Percentiles rank a stretch among this genome's conserved stretches.
Evolutionary conservation across 148 eudicot genomes (phyloP).

Genomic region (Spergularia marina): DNA sequence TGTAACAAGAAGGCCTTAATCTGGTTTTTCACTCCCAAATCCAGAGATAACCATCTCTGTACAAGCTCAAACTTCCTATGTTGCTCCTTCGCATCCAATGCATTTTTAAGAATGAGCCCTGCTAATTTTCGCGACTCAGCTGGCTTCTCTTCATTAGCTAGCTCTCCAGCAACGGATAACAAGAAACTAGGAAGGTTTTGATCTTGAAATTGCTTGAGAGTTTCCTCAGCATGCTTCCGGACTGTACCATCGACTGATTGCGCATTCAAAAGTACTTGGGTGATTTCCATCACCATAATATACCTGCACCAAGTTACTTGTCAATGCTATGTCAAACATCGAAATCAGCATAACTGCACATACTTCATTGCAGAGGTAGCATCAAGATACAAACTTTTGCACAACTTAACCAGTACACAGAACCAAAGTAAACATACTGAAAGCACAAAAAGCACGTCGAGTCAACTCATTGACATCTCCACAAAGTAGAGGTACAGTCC

Average conservation of each 20-base stretch:
- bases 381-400: not conserved
- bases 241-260: slow-evolving; percentile 78
- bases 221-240: slow-evolving; percentile 88
- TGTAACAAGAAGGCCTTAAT: slow-evolving; percentile 78
- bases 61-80: slow-evolving; percentile 87
- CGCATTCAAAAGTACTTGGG: slow-evolving; percentile 85
- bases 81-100: slow-evolving; percentile 94
- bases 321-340: not conserved
- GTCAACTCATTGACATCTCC: not conserved
- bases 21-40: slow-evolving; percentile 67
- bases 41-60: slow-evolving; percentile 83
- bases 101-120: slow-evolving; percentile 87
- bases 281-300: slow-evolving; percentile 76
- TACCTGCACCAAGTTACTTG: slow-evolving; percentile 25
- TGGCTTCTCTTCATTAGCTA: slow-evolving; percentile 81
- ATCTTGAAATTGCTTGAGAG: slow-evolving; percentile 78
- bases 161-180: slow-evolving; percentile 85
- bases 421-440: not conserved
- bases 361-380: not conserved
- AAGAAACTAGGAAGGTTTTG: slow-evolving; percentile 76
- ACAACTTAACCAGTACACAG: not conserved
- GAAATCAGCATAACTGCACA: not conserved
- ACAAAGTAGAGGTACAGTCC: not conserved
- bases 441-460: not conserved
- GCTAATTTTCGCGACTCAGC: slow-evolving; percentile 82